Percentiles rank a stretch among this genome's conserved stretches.
Evolutionary conservation across 2,329 filamentous ascomycete genomes (phyloP).

Genomic region (Magnaporthiopsis rhizophila): DNA sequence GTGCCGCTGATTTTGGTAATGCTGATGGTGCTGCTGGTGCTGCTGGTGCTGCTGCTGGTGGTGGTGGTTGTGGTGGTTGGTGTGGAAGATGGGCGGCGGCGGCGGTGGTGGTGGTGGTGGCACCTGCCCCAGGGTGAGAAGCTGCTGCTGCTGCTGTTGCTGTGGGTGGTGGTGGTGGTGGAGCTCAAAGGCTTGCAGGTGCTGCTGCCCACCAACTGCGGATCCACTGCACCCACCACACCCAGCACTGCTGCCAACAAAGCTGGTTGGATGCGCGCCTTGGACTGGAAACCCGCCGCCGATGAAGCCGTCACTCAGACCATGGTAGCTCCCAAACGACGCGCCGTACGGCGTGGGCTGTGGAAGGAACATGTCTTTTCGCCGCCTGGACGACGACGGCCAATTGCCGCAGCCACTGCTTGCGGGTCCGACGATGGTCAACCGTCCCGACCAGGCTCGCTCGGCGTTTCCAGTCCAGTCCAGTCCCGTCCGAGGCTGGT

Average conservation of each 20-base stretch:
- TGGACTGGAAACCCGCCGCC: constrained; percentile 16
- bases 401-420: no score
- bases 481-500: no score
- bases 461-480: no score
- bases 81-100: constrained; percentile 9
- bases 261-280: no score
- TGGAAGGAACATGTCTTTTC: constrained; percentile 45
- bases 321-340: constrained; percentile 33
- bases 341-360: constrained; percentile 39
- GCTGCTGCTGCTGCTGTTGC: constrained; percentile 10
- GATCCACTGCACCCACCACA: no score
- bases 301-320: constrained; percentile 26
- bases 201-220: constrained; percentile 11
- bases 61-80: constrained; percentile 13
- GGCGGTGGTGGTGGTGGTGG: no score
- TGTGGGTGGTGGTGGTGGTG: constrained; percentile 14
- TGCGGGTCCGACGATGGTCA: no score
- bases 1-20: constrained; percentile 12
- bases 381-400: not conserved
- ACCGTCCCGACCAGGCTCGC: no score
- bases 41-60: constrained; percentile 13
- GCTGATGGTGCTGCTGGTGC: constrained; percentile 12
- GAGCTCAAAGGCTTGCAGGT: constrained; percentile 10
- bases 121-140: no score
- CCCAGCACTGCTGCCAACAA: constrained; percentile 6